These are phyloP conservation scores for Aspergillus fructus DNA, from an alignment of 2,329 filamentous ascomycete genomes.

Conservation along the genomic window DNA sequence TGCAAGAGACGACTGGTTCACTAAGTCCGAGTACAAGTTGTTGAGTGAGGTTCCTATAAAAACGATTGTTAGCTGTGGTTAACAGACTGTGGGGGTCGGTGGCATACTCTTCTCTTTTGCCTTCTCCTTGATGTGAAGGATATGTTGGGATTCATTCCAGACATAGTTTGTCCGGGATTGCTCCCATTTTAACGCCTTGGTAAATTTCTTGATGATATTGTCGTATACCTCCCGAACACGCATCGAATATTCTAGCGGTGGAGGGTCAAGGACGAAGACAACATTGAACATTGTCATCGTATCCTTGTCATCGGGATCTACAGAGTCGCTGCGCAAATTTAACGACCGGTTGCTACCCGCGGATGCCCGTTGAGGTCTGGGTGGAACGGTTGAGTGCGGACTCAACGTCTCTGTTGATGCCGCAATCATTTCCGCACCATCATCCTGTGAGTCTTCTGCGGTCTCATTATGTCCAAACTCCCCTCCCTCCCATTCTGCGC, in stretches of 20 bases:
- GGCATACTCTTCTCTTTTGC: slow-evolving; percentile 60
- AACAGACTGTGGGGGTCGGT: not conserved
- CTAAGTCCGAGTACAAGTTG: slow-evolving; percentile 43
- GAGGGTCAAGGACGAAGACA: slow-evolving; percentile 85
- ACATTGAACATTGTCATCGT: slow-evolving; percentile 97
- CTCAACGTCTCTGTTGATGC: slow-evolving; percentile 29
- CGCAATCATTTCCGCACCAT: slow-evolving; percentile 31
- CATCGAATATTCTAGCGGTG: slow-evolving; percentile 71
- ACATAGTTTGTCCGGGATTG: slow-evolving; percentile 89
- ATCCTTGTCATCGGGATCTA: slow-evolving; percentile 45
- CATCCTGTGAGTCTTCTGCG: slow-evolving; percentile 34
- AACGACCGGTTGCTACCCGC: slow-evolving; percentile 21
- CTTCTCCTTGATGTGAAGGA: slow-evolving; percentile 77
- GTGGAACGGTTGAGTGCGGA: slow-evolving; percentile 21
- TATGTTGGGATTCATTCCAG: slow-evolving; percentile 83
- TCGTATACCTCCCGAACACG: slow-evolving; percentile 78
- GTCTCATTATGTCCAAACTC: slow-evolving; percentile 38
- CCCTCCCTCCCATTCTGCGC: slow-evolving; percentile 30
- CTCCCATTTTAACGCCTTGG: slow-evolving; percentile 88
- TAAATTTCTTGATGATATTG: slow-evolving; percentile 87
- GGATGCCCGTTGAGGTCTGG: slow-evolving; percentile 25
- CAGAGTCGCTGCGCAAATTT: slow-evolving; percentile 22
- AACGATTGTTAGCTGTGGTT: slow-evolving; percentile 13
- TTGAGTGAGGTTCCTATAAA: slow-evolving; percentile 34
- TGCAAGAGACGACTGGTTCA: slow-evolving; percentile 71